These are phyloP conservation scores for Zea luxurians DNA, from an alignment of 176 grass and related monocot genomes.

Conservation along the genomic window DNA sequence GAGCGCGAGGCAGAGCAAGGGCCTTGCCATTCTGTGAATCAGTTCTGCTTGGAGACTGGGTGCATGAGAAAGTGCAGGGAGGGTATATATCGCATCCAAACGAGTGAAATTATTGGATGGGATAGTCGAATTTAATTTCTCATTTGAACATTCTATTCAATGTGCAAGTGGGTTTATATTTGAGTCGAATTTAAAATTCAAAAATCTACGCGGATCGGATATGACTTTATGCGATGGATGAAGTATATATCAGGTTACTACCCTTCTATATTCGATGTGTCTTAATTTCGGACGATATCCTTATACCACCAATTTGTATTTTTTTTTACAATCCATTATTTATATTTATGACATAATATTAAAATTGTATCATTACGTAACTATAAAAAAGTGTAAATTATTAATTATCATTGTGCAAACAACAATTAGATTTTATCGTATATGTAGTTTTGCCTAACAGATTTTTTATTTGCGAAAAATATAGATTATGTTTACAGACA, in stretches of 20 bases:
- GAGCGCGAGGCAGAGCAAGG: conserved; percentile 4
- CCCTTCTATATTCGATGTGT: no score
- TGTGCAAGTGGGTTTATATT: neutral
- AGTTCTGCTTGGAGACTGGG: neutral
- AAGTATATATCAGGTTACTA: neutral
- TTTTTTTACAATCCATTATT: no score
- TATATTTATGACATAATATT: no score
- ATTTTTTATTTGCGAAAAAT: no score
- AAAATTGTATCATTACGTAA: no score
- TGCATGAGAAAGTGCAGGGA: neutral
- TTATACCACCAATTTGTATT: no score
- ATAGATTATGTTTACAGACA: no score
- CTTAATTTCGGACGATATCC: no score
- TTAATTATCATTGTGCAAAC: no score
- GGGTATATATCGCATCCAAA: neutral
- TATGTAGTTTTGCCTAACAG: no score
- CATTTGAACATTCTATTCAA: neutral
- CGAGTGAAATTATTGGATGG: neutral
- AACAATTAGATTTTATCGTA: no score
- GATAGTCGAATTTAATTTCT: neutral
- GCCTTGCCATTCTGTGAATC: neutral
- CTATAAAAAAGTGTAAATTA: no score
- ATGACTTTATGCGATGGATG: neutral
- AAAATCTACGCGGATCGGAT: neutral
- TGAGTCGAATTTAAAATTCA: neutral